phyloP scores from a whole-genome alignment of 331 rosid species.

The Prunus yedoensis region DNA sequence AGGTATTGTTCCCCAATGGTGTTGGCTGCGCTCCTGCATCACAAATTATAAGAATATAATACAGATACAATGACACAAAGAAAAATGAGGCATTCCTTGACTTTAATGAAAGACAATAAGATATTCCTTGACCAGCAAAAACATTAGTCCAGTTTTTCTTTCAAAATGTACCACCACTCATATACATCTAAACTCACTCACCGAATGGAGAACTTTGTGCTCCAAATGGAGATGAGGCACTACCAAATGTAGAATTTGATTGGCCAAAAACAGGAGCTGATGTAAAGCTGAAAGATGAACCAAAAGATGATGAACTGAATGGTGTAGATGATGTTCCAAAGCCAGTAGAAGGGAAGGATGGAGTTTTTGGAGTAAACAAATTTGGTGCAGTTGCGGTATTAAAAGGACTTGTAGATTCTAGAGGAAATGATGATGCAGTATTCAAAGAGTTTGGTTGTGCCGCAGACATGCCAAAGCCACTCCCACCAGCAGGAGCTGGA shows the following conservation, averaged over 20 bases:
- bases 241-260: too few relatives aligned
- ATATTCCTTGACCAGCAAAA: too few relatives aligned
- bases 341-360: slow-evolving; percentile 48
- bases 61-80: neutral
- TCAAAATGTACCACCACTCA: too few relatives aligned
- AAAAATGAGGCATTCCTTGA: too few relatives aligned
- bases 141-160: too few relatives aligned
- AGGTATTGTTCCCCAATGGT: slow-evolving; percentile 57
- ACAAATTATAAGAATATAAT: slow-evolving; percentile 5
- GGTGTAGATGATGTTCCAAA: slow-evolving; percentile 59
- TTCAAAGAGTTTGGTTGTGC: slow-evolving; percentile 54
- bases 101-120: too few relatives aligned
- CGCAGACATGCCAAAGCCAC: slow-evolving; percentile 53
- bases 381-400: slow-evolving; percentile 54
- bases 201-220: too few relatives aligned
- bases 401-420: slow-evolving; percentile 68
- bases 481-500: slow-evolving; percentile 55
- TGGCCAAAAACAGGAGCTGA: too few relatives aligned
- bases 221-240: too few relatives aligned
- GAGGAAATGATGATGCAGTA: slow-evolving; percentile 55
- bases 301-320: slow-evolving; percentile 61
- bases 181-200: too few relatives aligned
- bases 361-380: slow-evolving; percentile 63
- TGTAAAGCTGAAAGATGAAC: neutral
- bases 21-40: slow-evolving; percentile 67